phyloP scores from a whole-genome alignment of 805 yeast genomes.

The Yarrowia osloensis region DNA sequence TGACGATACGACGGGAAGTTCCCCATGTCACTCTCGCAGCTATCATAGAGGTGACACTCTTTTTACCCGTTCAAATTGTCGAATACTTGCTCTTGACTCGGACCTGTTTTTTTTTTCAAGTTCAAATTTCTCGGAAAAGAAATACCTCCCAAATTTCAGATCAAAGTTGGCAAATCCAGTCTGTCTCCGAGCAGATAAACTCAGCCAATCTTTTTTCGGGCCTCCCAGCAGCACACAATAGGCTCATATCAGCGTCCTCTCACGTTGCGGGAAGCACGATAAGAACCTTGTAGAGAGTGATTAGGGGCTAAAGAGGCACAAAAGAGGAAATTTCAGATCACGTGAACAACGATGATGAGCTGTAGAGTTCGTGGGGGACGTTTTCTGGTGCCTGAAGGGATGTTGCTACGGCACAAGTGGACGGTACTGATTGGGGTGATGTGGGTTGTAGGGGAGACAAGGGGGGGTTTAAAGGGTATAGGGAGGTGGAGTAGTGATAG shows the following conservation, averaged over 20 bases:
- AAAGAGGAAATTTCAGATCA: background rate
- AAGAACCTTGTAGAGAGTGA: background rate
- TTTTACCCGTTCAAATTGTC: too few species aligned
- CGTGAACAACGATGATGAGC: background rate
- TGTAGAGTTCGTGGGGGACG: background rate
- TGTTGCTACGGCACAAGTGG: background rate
- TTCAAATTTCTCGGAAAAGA: background rate
- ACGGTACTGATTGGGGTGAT: background rate
- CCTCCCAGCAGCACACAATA: background rate
- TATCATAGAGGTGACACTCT: too few species aligned
- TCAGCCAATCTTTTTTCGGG: background rate
- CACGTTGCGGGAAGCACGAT: background rate
- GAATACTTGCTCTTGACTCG: too few species aligned
- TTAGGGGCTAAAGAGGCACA: background rate
- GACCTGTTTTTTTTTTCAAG: too few species aligned
- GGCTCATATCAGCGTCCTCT: slow-evolving; percentile 2
- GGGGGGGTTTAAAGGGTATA: too few species aligned
- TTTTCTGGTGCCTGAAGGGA: background rate
- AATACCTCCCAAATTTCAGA: background rate
- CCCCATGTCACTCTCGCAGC: too few species aligned
- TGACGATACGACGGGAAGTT: too few species aligned
- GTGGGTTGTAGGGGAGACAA: too few species aligned
- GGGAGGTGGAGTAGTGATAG: too few species aligned
- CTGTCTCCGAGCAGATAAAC: background rate
- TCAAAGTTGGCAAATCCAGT: background rate